Conservation (phyloP, 163 green algal genomes). For the Scenedesmus sp. region DNA sequence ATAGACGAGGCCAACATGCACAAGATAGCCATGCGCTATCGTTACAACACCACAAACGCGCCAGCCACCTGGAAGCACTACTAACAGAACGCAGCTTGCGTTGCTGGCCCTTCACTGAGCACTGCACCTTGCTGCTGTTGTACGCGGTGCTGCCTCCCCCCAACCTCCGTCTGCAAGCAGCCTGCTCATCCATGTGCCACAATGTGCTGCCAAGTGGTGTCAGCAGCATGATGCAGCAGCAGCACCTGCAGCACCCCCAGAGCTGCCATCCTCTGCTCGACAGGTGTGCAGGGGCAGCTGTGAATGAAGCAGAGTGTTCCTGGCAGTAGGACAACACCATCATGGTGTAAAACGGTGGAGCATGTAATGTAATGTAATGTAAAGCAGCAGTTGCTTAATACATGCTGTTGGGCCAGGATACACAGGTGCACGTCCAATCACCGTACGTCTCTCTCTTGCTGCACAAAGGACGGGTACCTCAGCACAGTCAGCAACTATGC, state of each 20-base stretch:
- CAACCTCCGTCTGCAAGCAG: neutral
- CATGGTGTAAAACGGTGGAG: too few species aligned
- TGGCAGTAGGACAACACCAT: too few species aligned
- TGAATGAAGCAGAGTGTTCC: neutral
- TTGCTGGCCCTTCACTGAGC: neutral
- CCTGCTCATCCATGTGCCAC: conserved; percentile 32
- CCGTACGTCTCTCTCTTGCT: too few species aligned
- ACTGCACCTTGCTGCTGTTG: neutral
- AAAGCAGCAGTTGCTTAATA: too few species aligned
- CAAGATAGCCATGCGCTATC: neutral
- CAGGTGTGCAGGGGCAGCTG: neutral
- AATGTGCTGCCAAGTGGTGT: conserved; percentile 40
- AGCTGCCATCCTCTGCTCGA: neutral
- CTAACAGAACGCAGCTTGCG: neutral
- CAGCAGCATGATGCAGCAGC: conserved; percentile 3
- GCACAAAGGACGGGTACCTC: too few species aligned
- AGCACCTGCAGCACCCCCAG: neutral
- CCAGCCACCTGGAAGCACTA: neutral
- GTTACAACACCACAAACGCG: neutral
- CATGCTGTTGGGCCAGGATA: too few species aligned
- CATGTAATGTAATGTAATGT: too few species aligned
- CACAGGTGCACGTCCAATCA: too few species aligned
- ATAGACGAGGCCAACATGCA: neutral
- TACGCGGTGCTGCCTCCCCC: neutral
- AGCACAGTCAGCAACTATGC: too few species aligned